Evolutionary conservation across 2,329 filamentous ascomycete species (phyloP).

Genomic region (Fusarium redolens): DNA sequence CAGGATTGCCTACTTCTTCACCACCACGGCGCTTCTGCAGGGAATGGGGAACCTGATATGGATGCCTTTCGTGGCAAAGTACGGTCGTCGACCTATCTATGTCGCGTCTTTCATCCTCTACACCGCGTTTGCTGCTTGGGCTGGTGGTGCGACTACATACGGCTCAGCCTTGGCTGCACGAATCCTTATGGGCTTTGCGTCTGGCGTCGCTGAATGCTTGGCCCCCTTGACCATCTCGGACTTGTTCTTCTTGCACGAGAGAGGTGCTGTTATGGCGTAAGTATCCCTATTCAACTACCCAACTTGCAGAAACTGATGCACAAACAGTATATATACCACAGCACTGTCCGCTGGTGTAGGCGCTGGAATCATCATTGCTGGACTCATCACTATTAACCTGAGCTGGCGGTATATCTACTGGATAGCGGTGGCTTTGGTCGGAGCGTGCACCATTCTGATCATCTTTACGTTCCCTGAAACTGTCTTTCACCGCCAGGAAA

Average conservation of each 20-base stretch:
- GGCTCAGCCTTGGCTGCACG: constrained; percentile 57
- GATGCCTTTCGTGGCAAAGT: constrained; percentile 60
- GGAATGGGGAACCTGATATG: constrained; percentile 56
- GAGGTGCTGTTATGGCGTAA: constrained; percentile 59
- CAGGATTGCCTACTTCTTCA: constrained; percentile 65
- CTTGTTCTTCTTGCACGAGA: constrained; percentile 48
- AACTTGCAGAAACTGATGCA: rapidly evolving
- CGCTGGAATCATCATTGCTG: constrained; percentile 56
- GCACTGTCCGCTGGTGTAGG: constrained; percentile 57
- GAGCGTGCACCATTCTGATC: constrained; percentile 58
- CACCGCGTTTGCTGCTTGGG: constrained; percentile 52
- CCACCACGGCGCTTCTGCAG: constrained; percentile 57
- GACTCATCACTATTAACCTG: constrained; percentile 61
- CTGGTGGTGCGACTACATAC: constrained; percentile 58
- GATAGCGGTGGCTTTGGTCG: constrained; percentile 62
- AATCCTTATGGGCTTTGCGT: constrained; percentile 64
- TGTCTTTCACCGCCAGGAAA: background rate
- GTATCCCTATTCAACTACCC: background rate
- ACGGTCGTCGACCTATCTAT: constrained; percentile 57
- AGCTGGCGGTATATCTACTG: constrained; percentile 65
- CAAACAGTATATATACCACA: constrained; percentile 51
- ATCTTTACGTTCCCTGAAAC: constrained; percentile 67
- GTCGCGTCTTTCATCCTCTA: constrained; percentile 58
- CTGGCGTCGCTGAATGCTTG: constrained; percentile 56
- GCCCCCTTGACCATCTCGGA: background rate